Conservation (phyloP, 2,329 filamentous ascomycete species). For the Trichoderma atrobrunneum region DNA sequence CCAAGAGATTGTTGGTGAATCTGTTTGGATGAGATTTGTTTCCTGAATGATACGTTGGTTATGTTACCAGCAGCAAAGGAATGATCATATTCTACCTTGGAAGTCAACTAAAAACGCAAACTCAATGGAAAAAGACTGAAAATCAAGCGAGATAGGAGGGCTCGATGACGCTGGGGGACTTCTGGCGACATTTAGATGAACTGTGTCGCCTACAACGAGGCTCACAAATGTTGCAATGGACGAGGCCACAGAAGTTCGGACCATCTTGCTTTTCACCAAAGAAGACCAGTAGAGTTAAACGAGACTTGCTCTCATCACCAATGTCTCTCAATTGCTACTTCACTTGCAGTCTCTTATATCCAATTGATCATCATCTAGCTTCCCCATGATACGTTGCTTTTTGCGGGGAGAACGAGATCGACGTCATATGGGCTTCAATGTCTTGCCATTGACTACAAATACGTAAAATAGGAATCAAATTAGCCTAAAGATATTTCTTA, state of each 20-base stretch:
- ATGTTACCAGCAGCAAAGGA: not conserved
- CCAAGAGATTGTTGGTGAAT: conserved; percentile 14
- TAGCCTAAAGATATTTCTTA: not conserved
- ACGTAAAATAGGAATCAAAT: not conserved
- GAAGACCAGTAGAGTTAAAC: not conserved
- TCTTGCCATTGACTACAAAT: not conserved
- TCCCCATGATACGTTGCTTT: not conserved
- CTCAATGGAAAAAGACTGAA: conserved; percentile 16
- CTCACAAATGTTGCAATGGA: not conserved
- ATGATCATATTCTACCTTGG: not conserved
- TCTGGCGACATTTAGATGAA: not conserved
- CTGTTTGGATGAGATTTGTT: conserved; percentile 13
- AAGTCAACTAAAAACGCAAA: conserved; percentile 16
- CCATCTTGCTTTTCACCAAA: not conserved
- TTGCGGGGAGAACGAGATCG: not conserved
- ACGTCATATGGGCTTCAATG: not conserved
- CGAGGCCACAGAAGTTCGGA: not conserved
- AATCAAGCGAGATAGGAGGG: conserved; percentile 8
- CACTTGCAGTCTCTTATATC: not conserved
- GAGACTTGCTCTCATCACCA: not conserved
- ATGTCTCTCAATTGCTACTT: not conserved
- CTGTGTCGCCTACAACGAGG: not conserved
- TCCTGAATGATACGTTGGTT: not conserved
- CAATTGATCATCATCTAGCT: not conserved
- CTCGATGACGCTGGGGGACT: not conserved